Evolutionary conservation across 352 stramenopile species (phyloP), one percentile per base, ranked within the genome.

Genomic region (Globisporangium viniferum): DNA sequence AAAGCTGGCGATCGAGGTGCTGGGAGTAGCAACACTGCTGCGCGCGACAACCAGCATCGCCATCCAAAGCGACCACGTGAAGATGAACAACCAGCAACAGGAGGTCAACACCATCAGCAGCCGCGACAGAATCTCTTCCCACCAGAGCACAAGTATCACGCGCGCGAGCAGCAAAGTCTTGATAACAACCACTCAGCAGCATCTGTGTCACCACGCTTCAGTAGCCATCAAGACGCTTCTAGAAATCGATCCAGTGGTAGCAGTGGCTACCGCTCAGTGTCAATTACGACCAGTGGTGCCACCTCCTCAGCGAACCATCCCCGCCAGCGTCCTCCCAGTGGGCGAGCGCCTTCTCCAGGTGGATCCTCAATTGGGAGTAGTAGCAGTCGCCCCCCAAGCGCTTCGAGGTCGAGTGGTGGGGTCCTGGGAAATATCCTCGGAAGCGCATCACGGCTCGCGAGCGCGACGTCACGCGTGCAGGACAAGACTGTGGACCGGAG

Each of bases 391-490:
- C 54, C 53, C 29, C 29, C 60, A 53, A 69, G 53, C 59, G 74
- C n/a, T n/a, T 62, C 41, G 15, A 36, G 57, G 36, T 27, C 60
- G 29, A 53, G 67, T 54, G 61, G 65, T 29, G 75, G 80, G 22
- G 69, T 94, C 22, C 61, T 94, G 36, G 70, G 69, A 39, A 90
- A 73, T 62, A 94, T 94, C 41, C 72, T 94, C 5, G 84, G 82
- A 2, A 92, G 80, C 39, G 80, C 84, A 12, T 89, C 80, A 24
- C 75, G 84, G 24, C 71, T 94, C 7, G 78, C 87, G 4, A 81
- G 57, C n/a, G 69, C 85, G n/a, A 93, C 87, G 12, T 87, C 81
- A 7, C 81, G 82, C 8, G 79, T 91, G 35, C 75, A 84, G 2
- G 75, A 91, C 63, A 89, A 87, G 60, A 60, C 76, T 0, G 77